Evolutionary conservation across 257 asterid species (phyloP), one percentile per base, ranked within the genome.

Genomic region (Jaltomata sinuosa): DNA sequence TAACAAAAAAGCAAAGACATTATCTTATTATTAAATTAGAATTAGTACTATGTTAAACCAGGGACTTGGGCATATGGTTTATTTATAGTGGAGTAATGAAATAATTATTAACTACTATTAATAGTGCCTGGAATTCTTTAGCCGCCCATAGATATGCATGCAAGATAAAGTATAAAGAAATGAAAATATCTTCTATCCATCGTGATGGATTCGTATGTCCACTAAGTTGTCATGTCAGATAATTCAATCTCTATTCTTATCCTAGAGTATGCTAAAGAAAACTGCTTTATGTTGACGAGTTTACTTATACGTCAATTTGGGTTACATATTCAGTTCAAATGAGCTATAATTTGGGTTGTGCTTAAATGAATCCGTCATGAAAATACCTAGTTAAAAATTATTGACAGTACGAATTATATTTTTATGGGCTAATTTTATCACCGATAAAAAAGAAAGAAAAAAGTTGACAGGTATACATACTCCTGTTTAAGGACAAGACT

Each of bases 391-490:
- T 0, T 4, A 8, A 14, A 57, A 11, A 36, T 36, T 2, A 25
- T 11, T 61, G 0, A 5, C 25, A 9, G 22, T 16, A 61, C 4
- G 5, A 61, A 25, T 27, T 32, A 61, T 61, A 61, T 61, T 61
- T 25, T 61, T 27, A 27, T 61, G 38, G 21, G 19, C 21, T 61
- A 11, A 61, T 61, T 61, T 25, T 61, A 61, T 61, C 21, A 6
- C 11, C 19, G 0, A 0, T 25, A 3, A 1, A 4, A 0, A 25
- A 12, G 3, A n/a, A 11, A 12, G 8, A 14, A 22, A 15, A 25
- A 45, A 14, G 81, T 45, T 72, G 34, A 42, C 55, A 42, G 0
- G 15, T 25, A 15, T 71, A 71, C 2, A 11, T n/a, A n/a, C n/a
- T n/a, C n/a, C n/a, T 40, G 32, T 2, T n/a, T 2, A 1, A 25